These are phyloP conservation scores for Trametes punicea DNA, from an alignment of 768 basidiomycete species.

Conservation along the genomic window DNA sequence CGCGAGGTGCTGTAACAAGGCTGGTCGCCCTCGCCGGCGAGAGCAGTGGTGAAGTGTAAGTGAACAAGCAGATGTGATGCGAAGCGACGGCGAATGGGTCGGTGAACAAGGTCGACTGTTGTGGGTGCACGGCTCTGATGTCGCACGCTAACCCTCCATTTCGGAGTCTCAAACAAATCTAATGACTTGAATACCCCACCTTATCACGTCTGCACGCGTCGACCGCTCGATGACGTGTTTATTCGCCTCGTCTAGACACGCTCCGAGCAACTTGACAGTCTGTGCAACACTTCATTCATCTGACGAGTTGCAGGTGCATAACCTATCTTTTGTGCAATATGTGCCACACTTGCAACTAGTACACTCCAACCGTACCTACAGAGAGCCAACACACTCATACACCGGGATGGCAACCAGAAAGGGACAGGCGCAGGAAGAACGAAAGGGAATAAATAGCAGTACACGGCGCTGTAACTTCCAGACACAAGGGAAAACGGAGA, in stretches of 20 bases:
- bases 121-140: slow-evolving; percentile 3
- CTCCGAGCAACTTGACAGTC: background rate
- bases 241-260: background rate
- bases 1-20: slow-evolving; percentile 12
- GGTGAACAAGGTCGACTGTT: slow-evolving; percentile 19
- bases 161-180: slow-evolving; percentile 9
- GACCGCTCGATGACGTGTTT: slow-evolving; percentile 4
- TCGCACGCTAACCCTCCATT: background rate
- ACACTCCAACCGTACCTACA: background rate
- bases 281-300: no score
- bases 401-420: background rate
- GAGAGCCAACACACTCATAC: background rate
- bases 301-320: no score
- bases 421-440: background rate
- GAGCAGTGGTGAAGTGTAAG: slow-evolving; percentile 13
- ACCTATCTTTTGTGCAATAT: no score
- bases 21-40: slow-evolving; percentile 26
- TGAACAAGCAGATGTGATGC: slow-evolving; percentile 8
- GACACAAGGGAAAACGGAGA: background rate
- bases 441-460: slow-evolving; percentile 10
- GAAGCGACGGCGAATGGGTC: slow-evolving; percentile 16
- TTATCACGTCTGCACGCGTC: background rate
- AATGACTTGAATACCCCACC: background rate
- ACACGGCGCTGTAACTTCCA: slow-evolving; percentile 5
- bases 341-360: no score